Evolutionary conservation across 306 rosid genomes (phyloP).

Genomic region (Cicer judaicum): DNA sequence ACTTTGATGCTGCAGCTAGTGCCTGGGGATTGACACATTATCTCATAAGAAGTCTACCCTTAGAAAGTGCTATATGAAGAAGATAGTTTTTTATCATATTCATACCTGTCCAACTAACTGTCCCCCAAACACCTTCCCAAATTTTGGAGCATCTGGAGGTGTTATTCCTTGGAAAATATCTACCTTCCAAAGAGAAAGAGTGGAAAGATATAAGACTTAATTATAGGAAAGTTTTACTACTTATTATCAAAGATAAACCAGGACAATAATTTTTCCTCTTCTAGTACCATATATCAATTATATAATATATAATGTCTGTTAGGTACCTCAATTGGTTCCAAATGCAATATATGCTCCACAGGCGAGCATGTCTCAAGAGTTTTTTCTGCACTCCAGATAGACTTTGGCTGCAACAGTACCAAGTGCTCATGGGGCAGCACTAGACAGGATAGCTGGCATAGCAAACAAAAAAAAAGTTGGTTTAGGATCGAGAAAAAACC

Average conservation of each 20-base stretch:
- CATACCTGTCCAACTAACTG: conserved; percentile 90
- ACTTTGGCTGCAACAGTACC: conserved; percentile 69
- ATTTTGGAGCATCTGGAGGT: conserved; percentile 75
- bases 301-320: neutral
- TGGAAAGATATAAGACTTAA: conserved; percentile 32
- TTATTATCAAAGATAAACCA: conserved; percentile 36
- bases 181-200: conserved; percentile 58
- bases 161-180: conserved; percentile 89
- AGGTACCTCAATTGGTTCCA: conserved; percentile 87
- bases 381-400: conserved; percentile 85
- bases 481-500: conserved; percentile 18
- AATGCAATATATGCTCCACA: conserved; percentile 84
- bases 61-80: conserved; percentile 28
- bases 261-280: conserved; percentile 28
- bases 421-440: conserved; percentile 72
- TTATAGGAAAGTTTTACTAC: conserved; percentile 6
- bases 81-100: conserved; percentile 53
- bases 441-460: conserved; percentile 81
- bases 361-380: conserved; percentile 70
- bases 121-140: conserved; percentile 95
- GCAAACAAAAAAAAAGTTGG: conserved; percentile 45
- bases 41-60: conserved; percentile 37
- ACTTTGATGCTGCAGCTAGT: conserved; percentile 95
- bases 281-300: neutral
- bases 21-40: conserved; percentile 63